Evolutionary conservation across 2,329 filamentous ascomycete species (phyloP), one percentile per base, ranked within the genome.

Genomic region (Penicillium rolfsii): DNA sequence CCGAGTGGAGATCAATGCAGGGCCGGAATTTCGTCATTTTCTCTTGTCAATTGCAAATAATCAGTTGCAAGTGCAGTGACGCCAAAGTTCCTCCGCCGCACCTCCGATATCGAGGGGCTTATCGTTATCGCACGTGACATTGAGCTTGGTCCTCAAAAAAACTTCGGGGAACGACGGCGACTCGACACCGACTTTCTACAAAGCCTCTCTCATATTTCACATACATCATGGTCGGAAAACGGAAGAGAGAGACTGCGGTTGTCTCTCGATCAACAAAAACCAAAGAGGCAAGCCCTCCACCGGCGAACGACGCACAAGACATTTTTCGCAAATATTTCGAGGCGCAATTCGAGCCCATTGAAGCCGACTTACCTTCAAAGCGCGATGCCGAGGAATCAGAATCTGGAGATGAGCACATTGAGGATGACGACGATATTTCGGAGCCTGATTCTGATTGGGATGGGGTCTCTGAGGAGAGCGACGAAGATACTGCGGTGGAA

Each of bases 1-100:
- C 95, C n/a, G 93, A 89, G 77, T 99, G 95, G 56, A 99, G 86
- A 80, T 99, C 95, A 77, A 99, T 98, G 74, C 95, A 99, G 22
- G 95, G 95, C 41, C 95, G 85, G 74, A 99, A 99, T 69, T 89
- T 88, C 2, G 95, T 98, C 95, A 99, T 97, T 46, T 64, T 80
- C 49, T 8, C 53, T 55, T 16, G 36, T 41, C 8, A 54, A 11
- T 28, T 43, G 24, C 40, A 54, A 54, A n/a, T 30, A 8, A 35
- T 9, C 16, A 64, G 58, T 65, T 53, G 28, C 40, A 9, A 49
- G 35, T 52, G 40, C 50, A 24, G 52, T 38, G 49, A 22, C 35
- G 22, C 59, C 52, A 48, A 49, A 59, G 41, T 49, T 48, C 43
- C 49, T 41, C 56, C 52, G 50, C 50, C 58, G 46, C 55, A n/a